phyloP scores from a whole-genome alignment of 805 yeast species.

The Hanseniaspora taiwanica region DNA sequence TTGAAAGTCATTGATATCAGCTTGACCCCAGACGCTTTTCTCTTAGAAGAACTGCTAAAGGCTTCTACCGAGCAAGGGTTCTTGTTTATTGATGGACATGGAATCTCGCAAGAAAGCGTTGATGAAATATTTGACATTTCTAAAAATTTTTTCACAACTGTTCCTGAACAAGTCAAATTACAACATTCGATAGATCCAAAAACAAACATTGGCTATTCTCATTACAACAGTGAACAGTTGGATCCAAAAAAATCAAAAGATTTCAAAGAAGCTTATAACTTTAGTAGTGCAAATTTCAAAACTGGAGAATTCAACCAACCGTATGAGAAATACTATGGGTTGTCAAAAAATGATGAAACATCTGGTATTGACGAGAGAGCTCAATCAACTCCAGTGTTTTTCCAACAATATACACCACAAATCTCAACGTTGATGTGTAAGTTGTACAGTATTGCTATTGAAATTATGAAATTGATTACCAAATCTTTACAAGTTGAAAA shows the following conservation, averaged over 20 bases:
- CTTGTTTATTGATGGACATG: slow-evolving; percentile 53
- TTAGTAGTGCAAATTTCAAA: slow-evolving; percentile 38
- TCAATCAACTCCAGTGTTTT: neutral
- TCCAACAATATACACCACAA: slow-evolving; percentile 32
- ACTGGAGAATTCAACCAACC: slow-evolving; percentile 30
- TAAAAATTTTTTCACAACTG: slow-evolving; percentile 33
- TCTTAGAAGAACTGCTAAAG: slow-evolving; percentile 38
- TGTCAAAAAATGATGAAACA: neutral
- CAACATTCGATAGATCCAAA: slow-evolving; percentile 29
- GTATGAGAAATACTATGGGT: slow-evolving; percentile 4
- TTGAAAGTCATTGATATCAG: slow-evolving; percentile 47
- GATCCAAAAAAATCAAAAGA: slow-evolving; percentile 32
- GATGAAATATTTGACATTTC: slow-evolving; percentile 36
- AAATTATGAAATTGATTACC: slow-evolving; percentile 43
- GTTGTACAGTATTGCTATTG: slow-evolving; percentile 36
- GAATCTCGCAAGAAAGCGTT: slow-evolving; percentile 41
- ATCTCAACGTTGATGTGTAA: slow-evolving; percentile 31
- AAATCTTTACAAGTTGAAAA: slow-evolving; percentile 46
- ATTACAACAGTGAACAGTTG: slow-evolving; percentile 37
- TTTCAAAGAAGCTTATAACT: slow-evolving; percentile 60
- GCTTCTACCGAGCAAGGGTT: slow-evolving; percentile 59
- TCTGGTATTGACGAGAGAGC: neutral
- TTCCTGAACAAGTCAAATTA: neutral
- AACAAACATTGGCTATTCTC: slow-evolving; percentile 49
- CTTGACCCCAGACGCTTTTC: slow-evolving; percentile 22